A percentile compares a stretch with the other conserved stretches of the same genome.
Evolutionary conservation across 2,329 filamentous ascomycete species (phyloP).

Genomic region (Colletotrichum sidae): DNA sequence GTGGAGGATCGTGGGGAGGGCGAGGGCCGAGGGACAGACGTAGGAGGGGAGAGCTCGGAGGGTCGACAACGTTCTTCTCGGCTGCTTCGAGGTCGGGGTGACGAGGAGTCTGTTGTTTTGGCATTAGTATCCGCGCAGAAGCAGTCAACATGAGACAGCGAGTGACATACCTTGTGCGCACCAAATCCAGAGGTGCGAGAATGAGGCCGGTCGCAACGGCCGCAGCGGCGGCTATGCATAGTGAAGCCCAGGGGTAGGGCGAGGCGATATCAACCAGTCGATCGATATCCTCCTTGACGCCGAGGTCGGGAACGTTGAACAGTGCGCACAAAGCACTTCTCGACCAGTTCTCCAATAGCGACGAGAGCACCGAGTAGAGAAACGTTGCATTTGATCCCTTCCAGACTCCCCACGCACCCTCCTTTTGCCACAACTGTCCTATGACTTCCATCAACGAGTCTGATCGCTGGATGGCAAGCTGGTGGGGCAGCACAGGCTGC

Average conservation of each 20-base stretch:
- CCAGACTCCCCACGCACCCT: slow-evolving; percentile 93
- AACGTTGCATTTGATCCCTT: slow-evolving; percentile 94
- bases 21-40: slow-evolving; percentile 75
- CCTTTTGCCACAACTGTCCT: slow-evolving; percentile 87
- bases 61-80: slow-evolving; percentile 82
- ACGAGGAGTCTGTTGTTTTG: slow-evolving; percentile 76
- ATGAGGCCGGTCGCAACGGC: slow-evolving; percentile 81
- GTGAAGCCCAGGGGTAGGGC: slow-evolving; percentile 83
- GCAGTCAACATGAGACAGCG: not conserved
- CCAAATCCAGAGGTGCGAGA: slow-evolving; percentile 88
- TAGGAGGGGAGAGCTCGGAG: slow-evolving; percentile 84
- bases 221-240: slow-evolving; percentile 76
- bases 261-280: slow-evolving; percentile 79
- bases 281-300: slow-evolving; percentile 80
- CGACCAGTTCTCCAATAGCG: slow-evolving; percentile 91
- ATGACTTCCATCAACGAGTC: slow-evolving; percentile 90
- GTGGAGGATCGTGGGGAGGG: slow-evolving; percentile 88
- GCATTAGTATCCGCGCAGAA: slow-evolving; percentile 25
- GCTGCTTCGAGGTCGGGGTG: slow-evolving; percentile 79
- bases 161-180: slow-evolving; percentile 76
- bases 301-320: slow-evolving; percentile 88
- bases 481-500: slow-evolving; percentile 60
- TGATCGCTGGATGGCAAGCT: slow-evolving; percentile 77
- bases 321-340: slow-evolving; percentile 90
- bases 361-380: slow-evolving; percentile 86